Evolutionary conservation across 2,329 filamentous ascomycete genomes (phyloP).

Genomic region (Cercospora sp.): DNA sequence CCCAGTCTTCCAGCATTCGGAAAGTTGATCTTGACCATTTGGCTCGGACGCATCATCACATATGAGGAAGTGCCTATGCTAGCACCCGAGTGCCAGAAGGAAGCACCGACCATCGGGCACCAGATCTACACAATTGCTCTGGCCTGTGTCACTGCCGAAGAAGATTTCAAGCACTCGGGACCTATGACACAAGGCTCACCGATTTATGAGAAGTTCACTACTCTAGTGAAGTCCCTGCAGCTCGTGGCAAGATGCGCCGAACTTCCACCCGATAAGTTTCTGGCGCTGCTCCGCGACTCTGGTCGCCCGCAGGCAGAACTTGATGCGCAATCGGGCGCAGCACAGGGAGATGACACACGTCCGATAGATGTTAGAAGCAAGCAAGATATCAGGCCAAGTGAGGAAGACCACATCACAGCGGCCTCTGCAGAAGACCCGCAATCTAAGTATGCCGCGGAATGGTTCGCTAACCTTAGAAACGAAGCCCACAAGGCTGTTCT

Average conservation of each 20-base stretch:
- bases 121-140: background rate
- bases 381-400: background rate
- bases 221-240: background rate
- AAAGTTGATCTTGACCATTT: background rate
- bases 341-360: background rate
- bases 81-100: background rate
- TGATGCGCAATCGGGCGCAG: background rate
- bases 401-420: background rate
- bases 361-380: background rate
- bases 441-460: background rate
- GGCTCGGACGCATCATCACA: background rate
- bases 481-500: background rate
- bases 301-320: background rate
- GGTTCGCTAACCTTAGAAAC: background rate
- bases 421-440: background rate
- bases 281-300: background rate
- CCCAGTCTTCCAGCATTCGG: constrained; percentile 3
- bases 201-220: background rate
- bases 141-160: background rate
- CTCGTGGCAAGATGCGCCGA: background rate
- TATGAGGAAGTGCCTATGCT: background rate
- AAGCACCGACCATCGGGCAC: background rate
- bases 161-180: background rate
- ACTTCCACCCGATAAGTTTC: background rate
- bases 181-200: background rate